Percentiles rank a stretch among this genome's conserved stretches.
These are phyloP conservation scores for Pisolithus orientalis DNA, from an alignment of 768 basidiomycete genomes.

Conservation along the genomic window DNA sequence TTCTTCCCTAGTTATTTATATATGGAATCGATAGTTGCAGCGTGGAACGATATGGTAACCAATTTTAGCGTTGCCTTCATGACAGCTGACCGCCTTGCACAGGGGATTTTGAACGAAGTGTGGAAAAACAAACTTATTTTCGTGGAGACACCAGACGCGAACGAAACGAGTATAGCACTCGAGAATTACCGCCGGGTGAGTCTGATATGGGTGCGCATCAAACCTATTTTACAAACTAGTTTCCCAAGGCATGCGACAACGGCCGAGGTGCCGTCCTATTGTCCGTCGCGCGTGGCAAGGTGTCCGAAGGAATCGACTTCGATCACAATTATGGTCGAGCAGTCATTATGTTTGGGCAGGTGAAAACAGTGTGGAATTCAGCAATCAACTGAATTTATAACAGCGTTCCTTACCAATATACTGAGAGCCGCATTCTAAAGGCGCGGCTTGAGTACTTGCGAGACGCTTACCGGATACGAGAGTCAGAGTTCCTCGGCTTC, in stretches of 20 bases:
- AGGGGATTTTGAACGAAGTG: constrained; percentile 98
- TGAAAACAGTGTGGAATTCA: constrained; percentile 1
- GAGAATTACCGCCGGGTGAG: constrained; percentile 92
- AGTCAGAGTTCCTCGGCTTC: constrained; percentile 98
- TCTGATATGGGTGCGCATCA: neutral
- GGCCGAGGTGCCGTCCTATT: constrained; percentile 94
- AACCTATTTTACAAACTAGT: neutral
- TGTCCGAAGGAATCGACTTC: constrained; percentile 99
- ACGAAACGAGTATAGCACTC: constrained; percentile 95
- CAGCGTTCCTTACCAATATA: constrained; percentile 96
- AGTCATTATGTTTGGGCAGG: constrained; percentile 98
- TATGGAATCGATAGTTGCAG: constrained; percentile 99
- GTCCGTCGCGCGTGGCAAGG: constrained; percentile 97
- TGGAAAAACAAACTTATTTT: constrained; percentile 99
- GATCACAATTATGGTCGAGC: constrained; percentile 99
- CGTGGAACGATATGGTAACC: constrained; percentile 99
- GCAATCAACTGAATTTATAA: neutral
- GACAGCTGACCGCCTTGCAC: constrained; percentile 5
- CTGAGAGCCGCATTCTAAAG: constrained; percentile 94
- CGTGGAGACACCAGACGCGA: constrained; percentile 98
- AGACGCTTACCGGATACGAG: constrained; percentile 97
- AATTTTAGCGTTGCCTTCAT: constrained; percentile 17
- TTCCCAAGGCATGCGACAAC: constrained; percentile 87
- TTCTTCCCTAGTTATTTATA: constrained; percentile 99
- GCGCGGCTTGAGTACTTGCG: constrained; percentile 95